Conservation (phyloP, 306 rosid genomes). For the Gastrolobium bilobum region DNA sequence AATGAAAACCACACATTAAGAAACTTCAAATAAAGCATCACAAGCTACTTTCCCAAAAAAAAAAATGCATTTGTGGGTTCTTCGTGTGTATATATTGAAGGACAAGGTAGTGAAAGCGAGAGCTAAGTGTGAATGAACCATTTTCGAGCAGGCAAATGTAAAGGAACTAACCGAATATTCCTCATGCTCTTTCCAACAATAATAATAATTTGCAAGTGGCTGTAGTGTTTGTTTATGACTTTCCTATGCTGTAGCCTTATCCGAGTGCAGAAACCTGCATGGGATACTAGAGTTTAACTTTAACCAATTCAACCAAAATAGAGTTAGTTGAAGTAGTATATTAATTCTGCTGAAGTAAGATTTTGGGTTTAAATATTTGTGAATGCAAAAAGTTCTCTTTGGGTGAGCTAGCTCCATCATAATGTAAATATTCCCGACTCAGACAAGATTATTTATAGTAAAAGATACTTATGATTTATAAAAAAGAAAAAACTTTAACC, state of each 20-base stretch:
- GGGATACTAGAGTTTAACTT: background rate
- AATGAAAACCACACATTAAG: slow-evolving; percentile 11
- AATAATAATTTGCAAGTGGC: background rate
- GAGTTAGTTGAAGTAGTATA: too few relatives aligned
- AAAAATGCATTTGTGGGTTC: background rate
- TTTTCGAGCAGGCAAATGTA: background rate
- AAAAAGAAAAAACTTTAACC: background rate
- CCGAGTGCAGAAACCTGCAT: slow-evolving; percentile 5
- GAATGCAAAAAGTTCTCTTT: too few relatives aligned
- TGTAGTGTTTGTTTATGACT: background rate
- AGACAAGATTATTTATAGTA: too few relatives aligned
- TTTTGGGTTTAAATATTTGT: too few relatives aligned
- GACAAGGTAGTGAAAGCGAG: slow-evolving; percentile 1
- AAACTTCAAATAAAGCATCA: slow-evolving; percentile 10
- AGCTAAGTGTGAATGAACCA: background rate
- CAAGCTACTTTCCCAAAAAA: background rate
- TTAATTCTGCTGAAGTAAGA: too few relatives aligned
- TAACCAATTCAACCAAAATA: background rate
- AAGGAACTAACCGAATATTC: slow-evolving; percentile 31
- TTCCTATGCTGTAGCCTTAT: slow-evolving; percentile 13
- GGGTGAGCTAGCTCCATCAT: too few relatives aligned
- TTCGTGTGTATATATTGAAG: background rate
- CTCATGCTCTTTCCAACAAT: background rate
- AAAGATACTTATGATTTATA: too few relatives aligned
- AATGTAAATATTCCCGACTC: too few relatives aligned